These are phyloP conservation scores for Oenanthe sinensis DNA, from an alignment of 129 eudicot species.

Conservation along the genomic window DNA sequence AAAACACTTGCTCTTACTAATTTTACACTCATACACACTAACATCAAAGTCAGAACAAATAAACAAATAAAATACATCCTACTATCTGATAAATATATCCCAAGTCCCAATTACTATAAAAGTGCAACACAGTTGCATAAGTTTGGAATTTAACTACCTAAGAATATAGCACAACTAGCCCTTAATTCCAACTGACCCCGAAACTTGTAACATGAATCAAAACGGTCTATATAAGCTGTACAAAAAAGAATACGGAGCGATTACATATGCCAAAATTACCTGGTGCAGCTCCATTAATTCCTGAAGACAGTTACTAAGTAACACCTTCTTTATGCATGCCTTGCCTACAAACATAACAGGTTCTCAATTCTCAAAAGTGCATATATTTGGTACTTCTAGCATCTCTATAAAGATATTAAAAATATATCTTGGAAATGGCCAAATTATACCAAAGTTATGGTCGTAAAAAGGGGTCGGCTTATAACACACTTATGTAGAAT, in stretches of 20 bases:
- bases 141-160: background rate
- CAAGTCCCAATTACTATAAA: background rate
- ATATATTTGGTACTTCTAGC: background rate
- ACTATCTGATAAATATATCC: background rate
- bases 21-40: background rate
- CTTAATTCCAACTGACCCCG: background rate
- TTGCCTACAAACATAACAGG: constrained; percentile 49
- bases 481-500: background rate
- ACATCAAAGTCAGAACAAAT: background rate
- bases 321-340: constrained; percentile 97
- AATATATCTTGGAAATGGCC: background rate
- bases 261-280: constrained; percentile 32
- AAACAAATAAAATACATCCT: background rate
- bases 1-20: background rate
- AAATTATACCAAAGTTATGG: background rate
- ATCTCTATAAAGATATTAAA: background rate
- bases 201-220: background rate
- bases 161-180: background rate
- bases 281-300: constrained; percentile 98
- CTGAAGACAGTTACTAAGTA: constrained; percentile 95
- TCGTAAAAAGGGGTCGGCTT: background rate
- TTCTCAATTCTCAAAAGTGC: background rate
- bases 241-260: background rate
- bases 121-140: background rate
- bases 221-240: background rate